Evolutionary conservation across 2,329 filamentous ascomycete genomes (phyloP).

Genomic region (Neodidymelliopsis sp.): DNA sequence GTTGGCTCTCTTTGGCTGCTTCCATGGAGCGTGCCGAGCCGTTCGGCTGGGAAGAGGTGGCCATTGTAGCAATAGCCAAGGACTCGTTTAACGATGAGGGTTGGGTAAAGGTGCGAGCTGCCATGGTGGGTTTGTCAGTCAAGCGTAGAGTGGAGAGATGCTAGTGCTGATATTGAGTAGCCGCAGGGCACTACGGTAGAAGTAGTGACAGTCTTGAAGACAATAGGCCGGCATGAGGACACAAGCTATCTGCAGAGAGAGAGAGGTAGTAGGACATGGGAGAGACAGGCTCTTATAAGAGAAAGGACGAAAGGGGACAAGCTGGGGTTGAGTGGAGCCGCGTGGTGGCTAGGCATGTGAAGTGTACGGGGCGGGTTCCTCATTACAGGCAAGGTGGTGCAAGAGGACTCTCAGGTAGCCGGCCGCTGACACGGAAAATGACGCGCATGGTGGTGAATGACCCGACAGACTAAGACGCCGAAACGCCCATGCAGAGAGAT

Average conservation of each 20-base stretch:
- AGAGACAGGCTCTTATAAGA: conserved; percentile 39
- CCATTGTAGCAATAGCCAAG: conserved; percentile 51
- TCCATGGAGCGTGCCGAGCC: conserved; percentile 53
- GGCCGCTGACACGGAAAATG: conserved; percentile 45
- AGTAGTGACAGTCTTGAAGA: conserved; percentile 89
- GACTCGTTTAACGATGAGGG: conserved; percentile 77
- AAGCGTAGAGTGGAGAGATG: conserved; percentile 79
- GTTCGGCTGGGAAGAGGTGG: conserved; percentile 49
- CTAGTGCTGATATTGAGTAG: conserved; percentile 82
- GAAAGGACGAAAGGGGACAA: conserved; percentile 44
- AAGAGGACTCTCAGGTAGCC: conserved; percentile 33
- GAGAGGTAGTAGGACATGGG: conserved; percentile 23
- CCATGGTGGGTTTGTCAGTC: conserved; percentile 61
- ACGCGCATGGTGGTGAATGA: conserved; percentile 39
- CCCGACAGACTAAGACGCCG: conserved; percentile 21
- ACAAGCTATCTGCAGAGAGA: conserved; percentile 29
- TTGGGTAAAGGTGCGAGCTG: conserved; percentile 74
- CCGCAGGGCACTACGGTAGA: conserved; percentile 88
- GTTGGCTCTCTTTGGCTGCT: conserved; percentile 61
- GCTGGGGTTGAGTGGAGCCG: conserved; percentile 29
- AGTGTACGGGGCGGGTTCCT: conserved; percentile 37
- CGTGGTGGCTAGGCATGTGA: conserved; percentile 42
- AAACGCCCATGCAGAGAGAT: conserved; percentile 29
- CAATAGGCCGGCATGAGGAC: conserved; percentile 77
- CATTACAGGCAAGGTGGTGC: conserved; percentile 38